phyloP scores from a whole-genome alignment of 257 asterid genomes.

The Ilex asprella region DNA sequence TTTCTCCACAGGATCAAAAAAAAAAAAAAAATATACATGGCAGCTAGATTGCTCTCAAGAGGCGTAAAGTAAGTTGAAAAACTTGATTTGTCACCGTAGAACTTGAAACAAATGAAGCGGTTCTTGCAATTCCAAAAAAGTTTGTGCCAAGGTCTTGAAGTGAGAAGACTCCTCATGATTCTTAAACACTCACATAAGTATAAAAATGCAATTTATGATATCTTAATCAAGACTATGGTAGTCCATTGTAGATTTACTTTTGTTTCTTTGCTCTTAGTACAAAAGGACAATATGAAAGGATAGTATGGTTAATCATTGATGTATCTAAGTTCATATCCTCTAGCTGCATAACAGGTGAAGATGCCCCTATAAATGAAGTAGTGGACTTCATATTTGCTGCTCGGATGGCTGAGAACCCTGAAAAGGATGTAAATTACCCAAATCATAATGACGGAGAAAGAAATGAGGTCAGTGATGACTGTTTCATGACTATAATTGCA shows the following conservation, averaged over 20 bases:
- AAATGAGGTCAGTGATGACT: slow-evolving; percentile 37
- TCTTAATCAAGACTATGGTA: neutral
- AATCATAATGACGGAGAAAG: slow-evolving; percentile 25
- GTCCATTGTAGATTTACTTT: neutral
- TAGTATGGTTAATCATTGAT: neutral
- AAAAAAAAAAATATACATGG: no score
- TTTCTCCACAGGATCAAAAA: no score
- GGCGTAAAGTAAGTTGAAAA: no score
- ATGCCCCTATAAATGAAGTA: slow-evolving; percentile 55
- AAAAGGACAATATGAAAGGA: neutral
- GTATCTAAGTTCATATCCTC: neutral
- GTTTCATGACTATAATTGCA: neutral
- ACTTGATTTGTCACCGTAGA: no score
- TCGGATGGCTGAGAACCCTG: slow-evolving; percentile 61
- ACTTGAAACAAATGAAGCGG: no score
- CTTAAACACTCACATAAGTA: neutral
- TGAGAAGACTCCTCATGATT: no score
- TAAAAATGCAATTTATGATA: neutral
- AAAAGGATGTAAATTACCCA: slow-evolving; percentile 36
- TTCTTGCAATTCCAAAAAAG: no score
- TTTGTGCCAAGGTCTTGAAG: no score
- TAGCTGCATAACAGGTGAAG: slow-evolving; percentile 41
- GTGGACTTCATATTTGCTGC: slow-evolving; percentile 81
- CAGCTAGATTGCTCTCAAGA: no score
- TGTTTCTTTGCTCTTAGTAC: neutral